phyloP scores from a whole-genome alignment of 495 filamentous ascomycete genomes.

The Cryomyces minteri region DNA sequence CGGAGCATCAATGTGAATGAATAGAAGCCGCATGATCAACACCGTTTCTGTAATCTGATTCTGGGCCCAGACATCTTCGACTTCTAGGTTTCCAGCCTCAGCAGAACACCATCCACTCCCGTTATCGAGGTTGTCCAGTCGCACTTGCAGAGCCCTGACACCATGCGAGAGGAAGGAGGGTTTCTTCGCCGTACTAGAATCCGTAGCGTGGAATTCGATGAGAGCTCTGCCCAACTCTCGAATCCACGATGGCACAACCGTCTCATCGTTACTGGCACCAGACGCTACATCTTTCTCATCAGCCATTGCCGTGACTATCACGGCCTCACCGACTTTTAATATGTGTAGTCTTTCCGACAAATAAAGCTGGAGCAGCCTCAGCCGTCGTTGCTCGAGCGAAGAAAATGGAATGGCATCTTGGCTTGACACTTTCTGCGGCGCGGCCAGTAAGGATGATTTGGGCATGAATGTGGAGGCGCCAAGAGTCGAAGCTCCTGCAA shows the following conservation, averaged over 20 bases:
- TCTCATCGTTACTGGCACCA: too few species aligned
- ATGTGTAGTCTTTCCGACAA: constrained; percentile 48
- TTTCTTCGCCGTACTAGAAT: too few species aligned
- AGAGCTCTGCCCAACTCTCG: too few species aligned
- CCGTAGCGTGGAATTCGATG: too few species aligned
- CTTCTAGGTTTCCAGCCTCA: constrained; percentile 28
- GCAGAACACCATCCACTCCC: constrained; percentile 33
- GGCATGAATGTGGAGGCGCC: constrained; percentile 29
- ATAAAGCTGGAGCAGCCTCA: constrained; percentile 47
- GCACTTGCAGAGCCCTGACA: constrained; percentile 18
- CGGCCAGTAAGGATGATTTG: constrained; percentile 15
- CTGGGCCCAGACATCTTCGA: constrained; percentile 43
- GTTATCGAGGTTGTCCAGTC: constrained; percentile 25
- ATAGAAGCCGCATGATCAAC: constrained; percentile 54
- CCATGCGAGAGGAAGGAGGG: too few species aligned
- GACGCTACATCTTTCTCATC: too few species aligned
- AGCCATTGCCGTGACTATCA: constrained; percentile 8
- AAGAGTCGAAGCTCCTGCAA: constrained; percentile 37
- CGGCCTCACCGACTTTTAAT: constrained; percentile 23
- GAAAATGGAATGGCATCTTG: constrained; percentile 28
- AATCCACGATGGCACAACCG: too few species aligned
- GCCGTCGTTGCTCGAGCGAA: constrained; percentile 33
- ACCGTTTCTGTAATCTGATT: constrained; percentile 46
- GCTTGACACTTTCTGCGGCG: constrained; percentile 13
- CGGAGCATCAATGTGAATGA: constrained; percentile 44